phyloP scores from a whole-genome alignment of 495 filamentous ascomycete genomes.

The Jackrogersella minutella region DNA sequence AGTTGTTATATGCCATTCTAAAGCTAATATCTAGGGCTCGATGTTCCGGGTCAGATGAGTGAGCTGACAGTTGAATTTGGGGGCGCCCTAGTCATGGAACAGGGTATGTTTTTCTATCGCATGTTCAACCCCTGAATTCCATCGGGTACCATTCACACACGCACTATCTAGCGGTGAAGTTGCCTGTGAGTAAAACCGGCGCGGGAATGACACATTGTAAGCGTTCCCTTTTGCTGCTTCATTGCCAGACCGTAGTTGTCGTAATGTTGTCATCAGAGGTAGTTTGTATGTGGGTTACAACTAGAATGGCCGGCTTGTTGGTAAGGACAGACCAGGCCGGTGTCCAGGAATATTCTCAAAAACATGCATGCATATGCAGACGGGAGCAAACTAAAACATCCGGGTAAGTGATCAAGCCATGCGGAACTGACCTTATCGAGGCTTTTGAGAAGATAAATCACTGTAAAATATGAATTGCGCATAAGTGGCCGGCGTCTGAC shows the following conservation, averaged over 20 bases:
- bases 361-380: constrained; percentile 9
- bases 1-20: background rate
- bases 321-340: background rate
- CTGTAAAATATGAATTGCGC: background rate
- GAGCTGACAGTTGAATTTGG: background rate
- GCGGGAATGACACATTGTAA: background rate
- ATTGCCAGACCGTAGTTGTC: no score
- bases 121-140: background rate
- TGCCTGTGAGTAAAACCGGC: constrained; percentile 8
- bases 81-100: background rate
- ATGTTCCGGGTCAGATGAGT: background rate
- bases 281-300: background rate
- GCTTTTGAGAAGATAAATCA: background rate
- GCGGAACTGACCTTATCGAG: background rate
- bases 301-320: background rate
- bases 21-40: background rate
- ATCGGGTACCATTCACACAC: constrained; percentile 1
- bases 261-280: background rate
- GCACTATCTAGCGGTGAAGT: constrained; percentile 7
- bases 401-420: constrained; percentile 5
- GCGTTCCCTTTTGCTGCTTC: background rate
- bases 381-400: constrained; percentile 20
- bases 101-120: background rate
- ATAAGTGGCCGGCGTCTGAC: background rate
- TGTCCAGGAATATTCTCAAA: background rate